Evolutionary conservation across 2,329 filamentous ascomycete species (phyloP).

Genomic region (Xylariaceae sp.): DNA sequence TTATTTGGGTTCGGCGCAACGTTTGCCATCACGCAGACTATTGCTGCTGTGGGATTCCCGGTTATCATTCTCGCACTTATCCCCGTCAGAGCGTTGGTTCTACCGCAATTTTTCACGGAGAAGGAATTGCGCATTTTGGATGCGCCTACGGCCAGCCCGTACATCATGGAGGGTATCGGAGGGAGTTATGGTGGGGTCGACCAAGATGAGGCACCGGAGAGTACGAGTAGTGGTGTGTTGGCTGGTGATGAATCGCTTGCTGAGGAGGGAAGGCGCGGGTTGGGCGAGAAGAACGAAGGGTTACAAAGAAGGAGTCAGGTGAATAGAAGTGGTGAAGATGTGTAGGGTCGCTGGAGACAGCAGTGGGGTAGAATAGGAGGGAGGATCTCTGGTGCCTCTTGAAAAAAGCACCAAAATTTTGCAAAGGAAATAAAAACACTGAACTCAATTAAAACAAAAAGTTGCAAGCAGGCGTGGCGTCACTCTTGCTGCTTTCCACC

Average conservation of each 20-base stretch:
- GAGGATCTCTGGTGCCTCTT: too few relatives aligned
- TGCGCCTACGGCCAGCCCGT: constrained; percentile 70
- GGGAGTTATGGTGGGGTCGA: constrained; percentile 52
- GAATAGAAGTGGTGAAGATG: constrained; percentile 5
- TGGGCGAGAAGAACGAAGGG: constrained; percentile 1
- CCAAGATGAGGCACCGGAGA: constrained; percentile 8
- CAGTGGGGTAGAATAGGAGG: too few relatives aligned
- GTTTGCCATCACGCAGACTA: constrained; percentile 80
- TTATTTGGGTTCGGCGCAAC: constrained; percentile 71
- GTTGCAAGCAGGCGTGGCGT: too few relatives aligned
- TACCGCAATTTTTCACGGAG: constrained; percentile 59
- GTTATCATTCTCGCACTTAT: constrained; percentile 70
- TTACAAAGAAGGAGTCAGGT: constrained; percentile 26
- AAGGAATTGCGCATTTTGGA: constrained; percentile 65
- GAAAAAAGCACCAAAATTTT: too few relatives aligned
- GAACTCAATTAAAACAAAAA: too few relatives aligned
- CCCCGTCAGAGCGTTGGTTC: constrained; percentile 60
- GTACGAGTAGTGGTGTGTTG: constrained; percentile 4
- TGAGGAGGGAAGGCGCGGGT: constrained; percentile 33
- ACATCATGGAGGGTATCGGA: constrained; percentile 74
- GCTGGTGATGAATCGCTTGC: constrained; percentile 34
- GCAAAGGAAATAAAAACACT: too few relatives aligned
- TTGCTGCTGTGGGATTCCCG: constrained; percentile 79
- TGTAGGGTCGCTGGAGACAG: too few relatives aligned
- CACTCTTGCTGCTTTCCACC: too few relatives aligned